Evolutionary conservation across 306 rosid species (phyloP), one percentile per base, ranked within the genome.

Genomic region (Vigna nakashimae): DNA sequence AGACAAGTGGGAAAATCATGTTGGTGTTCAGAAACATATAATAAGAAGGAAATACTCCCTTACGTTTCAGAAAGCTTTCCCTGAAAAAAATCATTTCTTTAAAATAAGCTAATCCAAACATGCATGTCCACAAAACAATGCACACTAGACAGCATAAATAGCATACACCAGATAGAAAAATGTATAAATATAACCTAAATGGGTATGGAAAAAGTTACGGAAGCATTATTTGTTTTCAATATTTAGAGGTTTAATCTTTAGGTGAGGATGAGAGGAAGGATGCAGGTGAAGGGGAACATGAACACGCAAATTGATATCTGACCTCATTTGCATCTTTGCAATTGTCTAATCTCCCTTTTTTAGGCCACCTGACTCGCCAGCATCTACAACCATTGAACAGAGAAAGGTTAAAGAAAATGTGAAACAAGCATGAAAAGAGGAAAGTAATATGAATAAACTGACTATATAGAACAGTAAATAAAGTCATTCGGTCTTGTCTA

Each of bases 311-410:
- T 28, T 7, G 42, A 51, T 4, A 59, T 46, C 87, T 55, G 45
- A 91, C 99, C 97, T 95, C 98, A 83, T 95, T 95, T 65, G 99
- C 99, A 88, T 95, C 99, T 89, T 95, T 95, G 85, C 85, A 92
- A 78, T 86, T 38, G 17, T 80, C 86, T 17, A 1, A 52, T 26
- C 73, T 85, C 66, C 79, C 83, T 87, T 85, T 92, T 89, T 75
- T 87, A 45, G 98, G 98, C 98, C 98, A 95, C 73, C 63, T 91
- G 55, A 95, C 92, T 77, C 98, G 88, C 98, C 99, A 95, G 83
- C 99, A 95, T 86, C 99, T 92, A 86, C 86, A 75, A 69, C 45
- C 69, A 60, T 45, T 55, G 56, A 68, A 34, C 38, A 58, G 59
- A 75, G 51, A 42, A 58, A 68, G 28, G 62, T 63, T 67, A 82